A percentile compares a stretch with the other conserved stretches of the same genome.
Evolutionary conservation across 805 yeast genomes (phyloP).

Genomic region (Torulaspora maleeae): DNA sequence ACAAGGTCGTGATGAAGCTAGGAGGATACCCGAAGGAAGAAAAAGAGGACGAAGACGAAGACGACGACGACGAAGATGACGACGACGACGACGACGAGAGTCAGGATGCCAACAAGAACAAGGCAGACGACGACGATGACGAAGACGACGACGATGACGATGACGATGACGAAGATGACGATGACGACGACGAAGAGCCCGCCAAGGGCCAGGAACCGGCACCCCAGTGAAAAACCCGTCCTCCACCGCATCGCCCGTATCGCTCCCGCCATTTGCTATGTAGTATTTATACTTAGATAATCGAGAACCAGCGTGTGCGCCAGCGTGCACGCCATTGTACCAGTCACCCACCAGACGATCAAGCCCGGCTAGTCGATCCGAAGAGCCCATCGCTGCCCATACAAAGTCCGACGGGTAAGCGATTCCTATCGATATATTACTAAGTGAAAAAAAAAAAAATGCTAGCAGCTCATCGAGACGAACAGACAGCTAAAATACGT

Average conservation of each 20-base stretch:
- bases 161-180: conserved; percentile 47
- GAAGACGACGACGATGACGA: conserved; percentile 41
- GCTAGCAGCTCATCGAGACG: not conserved
- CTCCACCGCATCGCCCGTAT: not conserved
- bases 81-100: conserved; percentile 33
- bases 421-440: not conserved
- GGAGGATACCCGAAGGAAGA: conserved; percentile 57
- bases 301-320: not conserved
- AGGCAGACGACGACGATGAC: conserved; percentile 45
- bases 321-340: not conserved
- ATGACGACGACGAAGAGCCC: conserved; percentile 36
- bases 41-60: conserved; percentile 45
- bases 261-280: conserved; percentile 2
- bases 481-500: not conserved
- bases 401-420: not conserved
- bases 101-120: conserved; percentile 36
- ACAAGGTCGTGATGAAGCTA: conserved; percentile 68
- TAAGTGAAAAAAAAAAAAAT: conserved; percentile 5
- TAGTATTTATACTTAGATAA: not conserved
- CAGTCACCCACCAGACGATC: too few species aligned
- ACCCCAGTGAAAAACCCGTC: not conserved
- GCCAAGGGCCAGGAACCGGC: not conserved
- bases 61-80: conserved; percentile 39
- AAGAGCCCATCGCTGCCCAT: not conserved
- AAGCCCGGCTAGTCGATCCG: not conserved